Base-by-base conservation (phyloP, 2,329 filamentous ascomycete genomes). In the Tolypocladium nubicola region DNA sequence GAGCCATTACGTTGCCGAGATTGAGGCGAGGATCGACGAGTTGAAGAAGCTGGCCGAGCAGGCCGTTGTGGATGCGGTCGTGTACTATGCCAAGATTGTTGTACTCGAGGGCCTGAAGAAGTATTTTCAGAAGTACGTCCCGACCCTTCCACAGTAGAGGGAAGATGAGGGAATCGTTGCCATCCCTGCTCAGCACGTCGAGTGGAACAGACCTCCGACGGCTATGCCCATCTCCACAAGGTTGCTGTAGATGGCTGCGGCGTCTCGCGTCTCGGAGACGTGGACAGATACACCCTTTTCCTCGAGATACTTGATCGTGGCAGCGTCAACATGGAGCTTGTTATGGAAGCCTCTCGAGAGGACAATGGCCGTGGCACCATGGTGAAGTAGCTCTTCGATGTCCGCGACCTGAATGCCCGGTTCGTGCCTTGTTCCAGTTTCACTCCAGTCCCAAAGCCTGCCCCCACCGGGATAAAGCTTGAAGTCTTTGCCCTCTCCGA, bases 401-500 rank as follows among this genome's bases (percentile, higher is more conserved):
- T 60, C 58, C 8, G 43, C 49, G 33, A 58, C 16, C 41, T 52
- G 56, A n/a, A 60, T 50, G 4, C 47, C 47, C 21, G 47, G 47
- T 21, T 19, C 7, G 47, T 50, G 47, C 9, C 47, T 14, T 23
- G 39, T 60, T 16, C 56, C 56, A 16, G 58, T 60, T 45, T 60
- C 58, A 21, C 53, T 23, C 58, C 58, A 60, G 40, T 60, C 56
- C 58, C 58, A 60, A 21, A 45, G 35, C 19, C 58, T 50, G 19
- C 58, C 58, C 30, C 58, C 58, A 21, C 56, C 54, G 13, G 58
- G 56, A 14, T 58, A 60, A 14, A 60, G 58, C 58, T 58, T 60
- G 43, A 58, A 60, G 23, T 60, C 58, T 23, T 60, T 58, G 19
- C 54, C 54, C 49, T 35, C 23, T 1, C 47, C 54, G 19, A 58